These are phyloP conservation scores for Fraxinus albicans DNA, from an alignment of 305 asterid genomes.

Conservation along the genomic window DNA sequence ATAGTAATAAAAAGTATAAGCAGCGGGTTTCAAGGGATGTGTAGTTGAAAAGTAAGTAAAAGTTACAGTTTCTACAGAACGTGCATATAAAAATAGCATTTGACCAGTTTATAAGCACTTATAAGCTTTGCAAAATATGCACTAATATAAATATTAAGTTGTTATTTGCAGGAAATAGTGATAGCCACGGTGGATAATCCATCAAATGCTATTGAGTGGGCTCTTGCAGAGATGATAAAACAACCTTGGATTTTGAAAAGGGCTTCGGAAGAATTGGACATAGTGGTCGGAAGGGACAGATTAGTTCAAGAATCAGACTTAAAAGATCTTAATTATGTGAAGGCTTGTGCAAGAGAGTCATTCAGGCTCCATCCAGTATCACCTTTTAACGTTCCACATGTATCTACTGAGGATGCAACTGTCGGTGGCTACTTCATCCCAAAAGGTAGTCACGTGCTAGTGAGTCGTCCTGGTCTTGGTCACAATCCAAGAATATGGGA, in stretches of 20 bases:
- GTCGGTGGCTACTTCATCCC: slow-evolving; percentile 7
- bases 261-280: slow-evolving; percentile 2
- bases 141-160: background rate
- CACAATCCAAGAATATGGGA: slow-evolving; percentile 18
- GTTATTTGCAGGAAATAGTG: background rate
- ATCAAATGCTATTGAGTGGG: slow-evolving; percentile 18
- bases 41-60: no score
- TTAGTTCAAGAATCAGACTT: slow-evolving; percentile 14
- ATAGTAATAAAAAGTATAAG: no score
- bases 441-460: slow-evolving; percentile 11
- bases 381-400: slow-evolving; percentile 18
- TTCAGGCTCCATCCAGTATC: slow-evolving; percentile 15
- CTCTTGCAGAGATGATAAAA: slow-evolving; percentile 18
- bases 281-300: slow-evolving; percentile 11
- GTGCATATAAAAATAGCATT: no score
- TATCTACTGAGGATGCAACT: background rate
- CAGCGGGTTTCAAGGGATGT: no score
- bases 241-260: slow-evolving; percentile 6
- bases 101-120: no score
- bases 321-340: background rate
- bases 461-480: slow-evolving; percentile 16
- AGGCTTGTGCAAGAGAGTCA: slow-evolving; percentile 13
- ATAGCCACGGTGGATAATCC: slow-evolving; percentile 14
- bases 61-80: no score
- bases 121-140: no score